Evolutionary conservation across 2,329 filamentous ascomycete genomes (phyloP).

Genomic region (Westerdykella aurantiaca): DNA sequence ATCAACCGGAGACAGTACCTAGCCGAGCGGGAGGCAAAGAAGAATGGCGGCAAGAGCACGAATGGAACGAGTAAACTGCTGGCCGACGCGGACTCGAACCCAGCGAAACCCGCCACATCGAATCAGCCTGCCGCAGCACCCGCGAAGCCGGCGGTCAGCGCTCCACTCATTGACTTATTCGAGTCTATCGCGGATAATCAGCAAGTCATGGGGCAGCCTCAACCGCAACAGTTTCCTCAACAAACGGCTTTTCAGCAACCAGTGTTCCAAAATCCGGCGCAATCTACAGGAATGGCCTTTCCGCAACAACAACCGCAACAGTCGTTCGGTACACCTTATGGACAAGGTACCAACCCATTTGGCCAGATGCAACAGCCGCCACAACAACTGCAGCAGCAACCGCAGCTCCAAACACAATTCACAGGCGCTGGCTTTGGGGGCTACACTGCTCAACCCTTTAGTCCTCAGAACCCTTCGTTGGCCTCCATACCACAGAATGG

Average conservation of each 20-base stretch:
- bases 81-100: conserved; percentile 26
- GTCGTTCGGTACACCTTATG: conserved; percentile 51
- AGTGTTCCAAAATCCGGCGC: conserved; percentile 38
- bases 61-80: conserved; percentile 36
- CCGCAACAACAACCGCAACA: conserved; percentile 27
- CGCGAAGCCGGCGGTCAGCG: conserved; percentile 17
- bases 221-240: conserved; percentile 31
- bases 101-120: conserved; percentile 14
- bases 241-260: conserved; percentile 21
- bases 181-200: conserved; percentile 32
- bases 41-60: conserved; percentile 40
- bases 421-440: conserved; percentile 81
- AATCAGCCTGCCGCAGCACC: conserved; percentile 10
- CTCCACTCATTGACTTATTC: conserved; percentile 32
- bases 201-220: conserved; percentile 32
- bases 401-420: conserved; percentile 53
- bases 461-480: conserved; percentile 38
- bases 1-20: conserved; percentile 87
- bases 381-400: conserved; percentile 46
- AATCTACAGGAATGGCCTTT: conserved; percentile 28
- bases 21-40: conserved; percentile 73
- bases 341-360: conserved; percentile 85
- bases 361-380: conserved; percentile 87
- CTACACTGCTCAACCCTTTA: conserved; percentile 61
- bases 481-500: conserved; percentile 48